Evolutionary conservation across 345 rosid species (phyloP).

Genomic region (Jatropha curcas): DNA sequence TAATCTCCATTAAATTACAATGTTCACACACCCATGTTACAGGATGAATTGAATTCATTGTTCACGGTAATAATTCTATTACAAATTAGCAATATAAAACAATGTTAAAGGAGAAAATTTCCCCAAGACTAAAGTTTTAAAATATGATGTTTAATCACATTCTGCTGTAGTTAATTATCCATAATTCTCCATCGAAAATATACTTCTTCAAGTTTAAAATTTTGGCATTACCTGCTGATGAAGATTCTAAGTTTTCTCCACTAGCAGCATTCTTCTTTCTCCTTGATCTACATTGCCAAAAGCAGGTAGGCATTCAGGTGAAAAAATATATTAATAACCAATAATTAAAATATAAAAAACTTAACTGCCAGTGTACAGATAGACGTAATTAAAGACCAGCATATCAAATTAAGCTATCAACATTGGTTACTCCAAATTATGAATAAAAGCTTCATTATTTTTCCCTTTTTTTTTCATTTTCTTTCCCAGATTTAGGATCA

Average conservation of each 20-base stretch:
- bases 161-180: not conserved
- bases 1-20: no score
- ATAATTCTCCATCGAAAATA: not conserved
- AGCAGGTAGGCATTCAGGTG: not conserved
- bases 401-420: not conserved
- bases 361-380: not conserved
- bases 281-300: constrained; percentile 65
- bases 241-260: constrained; percentile 77
- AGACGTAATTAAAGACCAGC: not conserved
- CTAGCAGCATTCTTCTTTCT: constrained; percentile 76
- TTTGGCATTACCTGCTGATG: constrained; percentile 52
- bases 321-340: not conserved
- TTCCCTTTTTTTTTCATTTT: not conserved
- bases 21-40: not conserved
- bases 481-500: not conserved
- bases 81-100: not conserved
- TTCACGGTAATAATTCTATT: not conserved
- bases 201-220: not conserved
- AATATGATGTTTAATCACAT: not conserved
- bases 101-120: not conserved
- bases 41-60: not conserved
- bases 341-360: not conserved
- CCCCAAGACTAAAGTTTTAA: not conserved
- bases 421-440: not conserved
- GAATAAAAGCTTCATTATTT: not conserved